Evolutionary conservation across 495 filamentous ascomycete species (phyloP).

Genomic region (Xanthoparmelia taractica): DNA sequence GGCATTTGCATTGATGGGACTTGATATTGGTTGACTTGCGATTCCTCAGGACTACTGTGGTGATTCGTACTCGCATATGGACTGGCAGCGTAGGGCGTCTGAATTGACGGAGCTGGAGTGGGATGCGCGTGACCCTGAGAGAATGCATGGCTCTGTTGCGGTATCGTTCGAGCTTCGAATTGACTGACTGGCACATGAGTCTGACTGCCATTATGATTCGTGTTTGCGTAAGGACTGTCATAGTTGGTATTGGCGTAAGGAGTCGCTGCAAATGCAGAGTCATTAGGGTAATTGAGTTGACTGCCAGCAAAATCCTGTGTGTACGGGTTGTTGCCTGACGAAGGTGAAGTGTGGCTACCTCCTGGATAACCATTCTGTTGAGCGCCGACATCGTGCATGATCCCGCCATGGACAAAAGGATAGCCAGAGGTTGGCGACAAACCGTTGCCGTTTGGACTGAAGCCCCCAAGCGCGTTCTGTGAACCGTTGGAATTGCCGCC

Average conservation of each 20-base stretch:
- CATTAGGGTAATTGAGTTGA: neutral
- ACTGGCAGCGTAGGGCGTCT: neutral
- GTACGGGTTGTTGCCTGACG: neutral
- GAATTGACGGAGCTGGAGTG: neutral
- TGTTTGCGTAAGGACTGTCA: slow-evolving; percentile 1
- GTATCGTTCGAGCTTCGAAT: neutral
- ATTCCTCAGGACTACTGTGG: neutral
- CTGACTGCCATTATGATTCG: slow-evolving; percentile 1
- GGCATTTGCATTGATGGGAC: slow-evolving; percentile 1
- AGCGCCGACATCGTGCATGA: neutral
- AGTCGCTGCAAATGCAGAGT: neutral
- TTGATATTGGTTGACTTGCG: slow-evolving; percentile 1
- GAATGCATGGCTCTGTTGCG: slow-evolving; percentile 1
- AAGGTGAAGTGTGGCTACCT: neutral
- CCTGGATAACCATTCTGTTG: neutral
- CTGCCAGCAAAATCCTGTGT: neutral
- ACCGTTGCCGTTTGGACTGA: slow-evolving; percentile 5
- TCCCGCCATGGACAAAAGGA: slow-evolving; percentile 9
- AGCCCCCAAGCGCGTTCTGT: slow-evolving; percentile 2
- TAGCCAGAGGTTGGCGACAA: slow-evolving; percentile 3
- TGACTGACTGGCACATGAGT: slow-evolving; percentile 1
- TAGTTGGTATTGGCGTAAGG: neutral
- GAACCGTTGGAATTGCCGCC: neutral
- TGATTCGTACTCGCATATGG: neutral
- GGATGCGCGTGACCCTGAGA: neutral